Evolutionary conservation across 2,329 filamentous ascomycete genomes (phyloP).

Genomic region (Alternaria postmessia): DNA sequence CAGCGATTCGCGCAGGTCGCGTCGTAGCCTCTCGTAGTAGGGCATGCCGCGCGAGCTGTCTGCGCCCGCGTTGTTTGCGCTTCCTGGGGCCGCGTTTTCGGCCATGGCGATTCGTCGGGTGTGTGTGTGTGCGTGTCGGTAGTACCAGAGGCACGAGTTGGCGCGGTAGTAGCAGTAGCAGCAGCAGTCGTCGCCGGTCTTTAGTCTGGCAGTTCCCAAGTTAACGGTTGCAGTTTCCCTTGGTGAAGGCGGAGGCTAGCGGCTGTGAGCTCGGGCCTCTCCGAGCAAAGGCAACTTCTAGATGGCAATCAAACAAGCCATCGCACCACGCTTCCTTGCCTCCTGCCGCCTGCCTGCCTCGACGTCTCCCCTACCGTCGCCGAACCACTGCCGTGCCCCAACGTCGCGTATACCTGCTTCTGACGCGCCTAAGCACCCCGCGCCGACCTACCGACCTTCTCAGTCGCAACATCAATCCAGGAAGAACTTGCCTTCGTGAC

Average conservation of each 20-base stretch:
- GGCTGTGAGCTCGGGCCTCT: slow-evolving; percentile 24
- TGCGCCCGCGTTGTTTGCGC: slow-evolving; percentile 45
- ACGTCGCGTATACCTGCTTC: slow-evolving; percentile 7
- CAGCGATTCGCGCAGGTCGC: slow-evolving; percentile 71
- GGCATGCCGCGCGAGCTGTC: slow-evolving; percentile 63
- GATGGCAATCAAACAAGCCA: slow-evolving; percentile 9
- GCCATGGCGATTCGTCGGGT: slow-evolving; percentile 50
- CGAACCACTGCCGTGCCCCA: slow-evolving; percentile 3
- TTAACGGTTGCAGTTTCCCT: slow-evolving; percentile 17
- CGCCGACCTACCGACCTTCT: slow-evolving; percentile 10
- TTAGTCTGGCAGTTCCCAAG: slow-evolving; percentile 9
- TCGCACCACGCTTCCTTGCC: slow-evolving; percentile 7
- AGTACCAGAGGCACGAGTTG: no score
- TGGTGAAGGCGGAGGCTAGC: slow-evolving; percentile 29
- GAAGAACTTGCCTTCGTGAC: slow-evolving; percentile 5
- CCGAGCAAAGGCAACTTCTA: slow-evolving; percentile 26
- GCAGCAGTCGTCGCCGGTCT: slow-evolving; percentile 3
- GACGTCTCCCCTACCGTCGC: neutral
- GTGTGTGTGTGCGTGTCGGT: no score
- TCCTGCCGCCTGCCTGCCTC: neutral
- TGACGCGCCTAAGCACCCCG: slow-evolving; percentile 18
- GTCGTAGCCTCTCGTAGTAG: slow-evolving; percentile 77
- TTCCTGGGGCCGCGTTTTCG: slow-evolving; percentile 56
- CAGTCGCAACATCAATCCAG: slow-evolving; percentile 12
- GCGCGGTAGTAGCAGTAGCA: no score